Base-by-base conservation (phyloP, 2,329 filamentous ascomycete genomes). In the Colletotrichum sp. region DNA sequence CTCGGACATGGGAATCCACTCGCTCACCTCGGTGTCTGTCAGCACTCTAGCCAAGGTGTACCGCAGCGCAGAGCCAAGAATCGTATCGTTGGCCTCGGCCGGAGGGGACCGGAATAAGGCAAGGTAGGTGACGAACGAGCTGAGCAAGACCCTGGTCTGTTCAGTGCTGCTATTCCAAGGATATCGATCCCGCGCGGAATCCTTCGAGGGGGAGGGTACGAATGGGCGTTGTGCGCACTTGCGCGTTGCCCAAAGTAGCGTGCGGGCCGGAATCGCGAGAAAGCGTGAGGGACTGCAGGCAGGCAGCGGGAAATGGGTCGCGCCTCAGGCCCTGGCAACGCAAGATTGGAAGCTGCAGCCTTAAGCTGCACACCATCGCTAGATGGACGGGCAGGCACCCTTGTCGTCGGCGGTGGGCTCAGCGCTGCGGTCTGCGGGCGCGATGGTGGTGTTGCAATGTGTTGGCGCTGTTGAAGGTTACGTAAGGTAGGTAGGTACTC, bases 1-100 rank as follows among this genome's bases (percentile, higher is more conserved):
- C 27, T 30, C 36, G 39, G 64, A 66, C 16, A 8, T 44, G 63
- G 49, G 36, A 44, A 44, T 6, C n/a, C n/a, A 25, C 9, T 66
- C 32, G 16, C 39, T 74, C 61, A 65, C 72, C 72, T 75, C 72
- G 69, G 72, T 72, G 72, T 72, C 52, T 57, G 72, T 75, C 52
- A 72, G 72, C 69, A 62, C 69, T 67, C 34, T 55, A 13, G 62
- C 69, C 55, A 55, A 68, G 69, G 49, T 72, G 69, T 39, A 36
- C 22, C n/a, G 32, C 27, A n/a, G 39, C 39, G 0, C 39, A 32
- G n/a, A 8, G 44, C 44, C 44, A 52, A 52, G n/a, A 52, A 27
- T 36, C 8, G 62, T 39, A 13, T 13, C 32, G 29, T 39, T n/a
- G 39, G 39, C 39, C 39, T n/a, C 39, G 39, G n/a, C 59, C 27